These are phyloP conservation scores for Fraxinus cuspidata DNA, from an alignment of 257 asterid species.

Conservation along the genomic window DNA sequence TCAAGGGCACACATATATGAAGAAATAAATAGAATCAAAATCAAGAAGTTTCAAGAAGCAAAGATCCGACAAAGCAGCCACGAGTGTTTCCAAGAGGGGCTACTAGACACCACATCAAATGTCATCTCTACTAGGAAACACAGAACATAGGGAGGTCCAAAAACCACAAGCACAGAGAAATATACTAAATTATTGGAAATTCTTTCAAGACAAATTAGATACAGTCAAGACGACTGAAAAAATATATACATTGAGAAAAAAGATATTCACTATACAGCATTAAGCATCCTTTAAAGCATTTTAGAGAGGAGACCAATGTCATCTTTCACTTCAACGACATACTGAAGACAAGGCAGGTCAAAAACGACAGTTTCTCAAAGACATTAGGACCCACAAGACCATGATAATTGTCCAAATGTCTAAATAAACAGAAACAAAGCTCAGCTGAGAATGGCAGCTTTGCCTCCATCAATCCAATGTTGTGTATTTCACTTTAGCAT, in stretches of 20 bases:
- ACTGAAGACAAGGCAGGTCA: too few relatives aligned
- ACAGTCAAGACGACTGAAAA: neutral
- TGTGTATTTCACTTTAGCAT: neutral
- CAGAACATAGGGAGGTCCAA: too few relatives aligned
- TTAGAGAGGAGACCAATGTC: too few relatives aligned
- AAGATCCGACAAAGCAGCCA: slow-evolving; percentile 2
- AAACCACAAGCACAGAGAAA: too few relatives aligned
- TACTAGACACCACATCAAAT: too few relatives aligned
- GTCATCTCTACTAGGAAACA: too few relatives aligned
- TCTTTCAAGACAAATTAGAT: neutral
- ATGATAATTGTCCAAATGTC: neutral
- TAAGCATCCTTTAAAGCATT: too few relatives aligned
- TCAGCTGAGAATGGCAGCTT: neutral
- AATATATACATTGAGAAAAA: neutral
- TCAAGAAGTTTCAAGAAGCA: neutral
- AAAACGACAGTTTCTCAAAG: too few relatives aligned
- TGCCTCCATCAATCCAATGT: neutral
- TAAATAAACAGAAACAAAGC: neutral
- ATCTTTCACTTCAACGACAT: too few relatives aligned
- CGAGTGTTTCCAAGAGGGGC: too few relatives aligned
- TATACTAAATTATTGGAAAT: too few relatives aligned
- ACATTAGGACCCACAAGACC: too few relatives aligned
- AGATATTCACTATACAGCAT: neutral
- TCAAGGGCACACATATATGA: slow-evolving; percentile 3
- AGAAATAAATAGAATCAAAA: slow-evolving; percentile 16